Evolutionary conservation across 1,284 basidiomycete species (phyloP).

Genomic region (Trametes versicolor): DNA sequence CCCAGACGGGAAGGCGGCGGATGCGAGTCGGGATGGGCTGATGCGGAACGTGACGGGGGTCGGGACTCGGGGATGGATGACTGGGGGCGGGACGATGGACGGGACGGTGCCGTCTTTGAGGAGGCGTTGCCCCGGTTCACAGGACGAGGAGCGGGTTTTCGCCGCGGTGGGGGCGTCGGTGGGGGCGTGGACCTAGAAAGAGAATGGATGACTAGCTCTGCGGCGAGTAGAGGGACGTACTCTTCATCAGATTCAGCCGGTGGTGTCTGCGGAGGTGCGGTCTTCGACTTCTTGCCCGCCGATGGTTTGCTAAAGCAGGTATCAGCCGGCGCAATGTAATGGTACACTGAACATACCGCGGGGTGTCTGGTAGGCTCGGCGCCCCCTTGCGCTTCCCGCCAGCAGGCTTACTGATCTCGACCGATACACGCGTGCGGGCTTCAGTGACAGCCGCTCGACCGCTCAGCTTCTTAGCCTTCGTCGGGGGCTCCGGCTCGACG

Average conservation of each 20-base stretch:
- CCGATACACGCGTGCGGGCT: neutral
- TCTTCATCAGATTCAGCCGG: neutral
- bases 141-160: no score
- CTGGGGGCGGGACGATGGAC: no score
- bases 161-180: no score
- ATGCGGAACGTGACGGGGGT: no score
- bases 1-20: no score
- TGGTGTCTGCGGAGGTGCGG: no score
- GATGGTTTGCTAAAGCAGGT: neutral
- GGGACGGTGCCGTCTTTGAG: no score
- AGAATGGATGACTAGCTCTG: no score
- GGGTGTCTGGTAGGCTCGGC: neutral
- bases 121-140: no score
- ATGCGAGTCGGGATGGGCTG: no score
- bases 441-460: neutral
- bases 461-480: neutral
- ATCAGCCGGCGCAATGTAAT: neutral
- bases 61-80: no score
- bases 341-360: neutral
- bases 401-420: neutral
- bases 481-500: neutral
- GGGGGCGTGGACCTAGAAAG: no score
- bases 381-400: neutral
- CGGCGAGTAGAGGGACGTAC: neutral
- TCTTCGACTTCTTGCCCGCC: neutral